A percentile compares a stretch with the other conserved stretches of the same genome.
phyloP scores from a whole-genome alignment of 164 flowering plant species.

The Buxus sempervirens region DNA sequence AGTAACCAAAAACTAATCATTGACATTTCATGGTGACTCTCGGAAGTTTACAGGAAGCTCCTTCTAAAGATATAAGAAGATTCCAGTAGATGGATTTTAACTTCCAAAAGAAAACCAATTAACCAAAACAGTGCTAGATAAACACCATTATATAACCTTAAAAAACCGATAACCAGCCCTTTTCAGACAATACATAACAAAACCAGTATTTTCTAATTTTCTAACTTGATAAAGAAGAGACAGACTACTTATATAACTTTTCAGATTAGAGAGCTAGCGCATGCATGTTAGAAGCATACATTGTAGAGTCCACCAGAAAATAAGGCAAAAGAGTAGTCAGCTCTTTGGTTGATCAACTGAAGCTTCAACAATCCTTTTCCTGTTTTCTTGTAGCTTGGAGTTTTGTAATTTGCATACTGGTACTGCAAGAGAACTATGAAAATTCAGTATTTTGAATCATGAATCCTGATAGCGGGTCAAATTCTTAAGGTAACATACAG shows the following conservation, averaged over 20 bases:
- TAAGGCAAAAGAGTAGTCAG: slow-evolving; percentile 55
- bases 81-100: too few relatives aligned
- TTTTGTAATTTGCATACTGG: slow-evolving; percentile 53
- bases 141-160: too few relatives aligned
- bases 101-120: too few relatives aligned
- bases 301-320: slow-evolving; percentile 52
- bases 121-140: too few relatives aligned
- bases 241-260: not conserved
- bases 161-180: too few relatives aligned
- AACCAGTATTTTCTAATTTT: not conserved
- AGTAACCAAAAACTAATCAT: too few relatives aligned
- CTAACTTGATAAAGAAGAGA: not conserved
- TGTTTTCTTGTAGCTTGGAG: slow-evolving; percentile 33
- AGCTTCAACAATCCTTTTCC: slow-evolving; percentile 55
- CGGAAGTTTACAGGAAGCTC: too few relatives aligned
- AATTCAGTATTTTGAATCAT: not conserved
- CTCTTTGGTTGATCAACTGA: slow-evolving; percentile 62
- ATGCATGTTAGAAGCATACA: slow-evolving; percentile 27
- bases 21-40: too few relatives aligned
- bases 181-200: not conserved
- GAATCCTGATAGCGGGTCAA: not conserved
- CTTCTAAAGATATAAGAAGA: too few relatives aligned
- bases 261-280: not conserved
- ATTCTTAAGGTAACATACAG: not conserved
- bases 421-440: slow-evolving; percentile 31